Conservation (phyloP, 2,329 filamentous ascomycete genomes). For the Apiospora kogelbergensis region DNA sequence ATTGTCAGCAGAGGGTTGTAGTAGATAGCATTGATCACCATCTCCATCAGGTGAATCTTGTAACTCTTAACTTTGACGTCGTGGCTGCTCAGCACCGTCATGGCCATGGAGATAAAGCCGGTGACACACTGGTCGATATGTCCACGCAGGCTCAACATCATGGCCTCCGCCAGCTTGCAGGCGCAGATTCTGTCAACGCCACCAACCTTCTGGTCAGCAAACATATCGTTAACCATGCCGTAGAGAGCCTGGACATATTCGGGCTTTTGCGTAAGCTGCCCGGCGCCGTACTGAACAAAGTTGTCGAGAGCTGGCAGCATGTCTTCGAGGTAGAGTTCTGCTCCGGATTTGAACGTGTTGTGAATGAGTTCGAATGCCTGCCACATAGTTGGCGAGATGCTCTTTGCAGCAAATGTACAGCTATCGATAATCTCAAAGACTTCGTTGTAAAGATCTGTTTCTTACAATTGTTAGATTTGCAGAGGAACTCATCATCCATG, state of each 20-base stretch:
- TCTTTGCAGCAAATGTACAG: slow-evolving; percentile 96
- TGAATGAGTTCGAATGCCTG: slow-evolving; percentile 96
- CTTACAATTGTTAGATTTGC: slow-evolving; percentile 2
- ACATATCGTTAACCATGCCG: slow-evolving; percentile 94
- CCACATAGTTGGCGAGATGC: slow-evolving; percentile 97
- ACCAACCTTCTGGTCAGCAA: slow-evolving; percentile 86
- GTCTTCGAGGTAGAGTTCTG: slow-evolving; percentile 95
- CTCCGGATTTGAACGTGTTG: slow-evolving; percentile 93
- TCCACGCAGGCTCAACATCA: slow-evolving; percentile 92
- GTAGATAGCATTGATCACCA: slow-evolving; percentile 97
- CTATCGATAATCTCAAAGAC: slow-evolving; percentile 99
- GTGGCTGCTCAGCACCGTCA: slow-evolving; percentile 73
- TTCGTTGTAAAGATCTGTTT: slow-evolving; percentile 89
- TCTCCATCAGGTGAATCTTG: slow-evolving; percentile 95
- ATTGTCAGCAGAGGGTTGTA: slow-evolving; percentile 89
- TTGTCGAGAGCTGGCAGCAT: slow-evolving; percentile 98
- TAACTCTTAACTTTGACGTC: slow-evolving; percentile 90
- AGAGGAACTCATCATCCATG: not conserved
- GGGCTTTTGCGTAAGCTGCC: slow-evolving; percentile 77
- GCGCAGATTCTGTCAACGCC: slow-evolving; percentile 95
- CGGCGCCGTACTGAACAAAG: slow-evolving; percentile 89
- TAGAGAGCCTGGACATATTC: slow-evolving; percentile 85
- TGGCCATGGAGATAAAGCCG: slow-evolving; percentile 86
- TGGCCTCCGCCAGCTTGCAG: slow-evolving; percentile 93
- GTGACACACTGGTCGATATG: slow-evolving; percentile 86